A percentile compares a stretch with the other conserved stretches of the same genome.
phyloP scores from a whole-genome alignment of 192 early-diverging fungal species.

The Coemansia sp. region DNA sequence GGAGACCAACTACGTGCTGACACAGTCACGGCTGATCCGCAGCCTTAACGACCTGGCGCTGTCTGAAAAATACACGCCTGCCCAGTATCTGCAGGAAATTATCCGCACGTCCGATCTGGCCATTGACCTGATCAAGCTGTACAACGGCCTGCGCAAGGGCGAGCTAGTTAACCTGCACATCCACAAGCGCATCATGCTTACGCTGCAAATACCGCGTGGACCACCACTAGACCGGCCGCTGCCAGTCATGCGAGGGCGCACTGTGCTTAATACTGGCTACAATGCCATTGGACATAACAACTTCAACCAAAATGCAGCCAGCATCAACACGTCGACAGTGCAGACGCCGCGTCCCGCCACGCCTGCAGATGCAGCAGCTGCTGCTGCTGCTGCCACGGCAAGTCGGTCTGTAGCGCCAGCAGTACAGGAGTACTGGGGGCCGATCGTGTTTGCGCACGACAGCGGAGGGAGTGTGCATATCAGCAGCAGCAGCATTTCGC shows the following conservation, averaged over 20 bases:
- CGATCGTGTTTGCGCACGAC: slow-evolving; percentile 23
- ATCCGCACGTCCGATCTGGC: slow-evolving; percentile 29
- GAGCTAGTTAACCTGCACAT: slow-evolving; percentile 43
- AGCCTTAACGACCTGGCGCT: slow-evolving; percentile 40
- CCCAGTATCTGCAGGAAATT: slow-evolving; percentile 29
- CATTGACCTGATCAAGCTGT: slow-evolving; percentile 36
- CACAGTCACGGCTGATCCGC: slow-evolving; percentile 44
- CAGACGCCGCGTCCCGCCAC: slow-evolving; percentile 41
- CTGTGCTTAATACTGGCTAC: slow-evolving; percentile 15
- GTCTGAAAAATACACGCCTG: slow-evolving; percentile 17
- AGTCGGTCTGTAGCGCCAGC: slow-evolving; percentile 21
- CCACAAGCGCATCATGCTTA: slow-evolving; percentile 47
- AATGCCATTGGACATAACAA: slow-evolving; percentile 7
- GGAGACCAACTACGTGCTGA: slow-evolving; percentile 47
- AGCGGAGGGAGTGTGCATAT: background rate
- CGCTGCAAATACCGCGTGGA: slow-evolving; percentile 48
- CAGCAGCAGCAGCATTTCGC: slow-evolving; percentile 6
- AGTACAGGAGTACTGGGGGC: slow-evolving; percentile 37
- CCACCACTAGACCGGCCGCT: slow-evolving; percentile 37
- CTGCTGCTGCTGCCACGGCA: background rate
- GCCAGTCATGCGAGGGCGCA: slow-evolving; percentile 16
- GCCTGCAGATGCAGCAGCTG: slow-evolving; percentile 15
- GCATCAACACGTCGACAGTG: slow-evolving; percentile 19
- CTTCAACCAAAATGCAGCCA: slow-evolving; percentile 11
- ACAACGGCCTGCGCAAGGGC: slow-evolving; percentile 42